Percentiles rank a stretch among this genome's conserved stretches.
Evolutionary conservation across 495 filamentous ascomycete species (phyloP).

Genomic region (Pseudotulostoma volvatum): DNA sequence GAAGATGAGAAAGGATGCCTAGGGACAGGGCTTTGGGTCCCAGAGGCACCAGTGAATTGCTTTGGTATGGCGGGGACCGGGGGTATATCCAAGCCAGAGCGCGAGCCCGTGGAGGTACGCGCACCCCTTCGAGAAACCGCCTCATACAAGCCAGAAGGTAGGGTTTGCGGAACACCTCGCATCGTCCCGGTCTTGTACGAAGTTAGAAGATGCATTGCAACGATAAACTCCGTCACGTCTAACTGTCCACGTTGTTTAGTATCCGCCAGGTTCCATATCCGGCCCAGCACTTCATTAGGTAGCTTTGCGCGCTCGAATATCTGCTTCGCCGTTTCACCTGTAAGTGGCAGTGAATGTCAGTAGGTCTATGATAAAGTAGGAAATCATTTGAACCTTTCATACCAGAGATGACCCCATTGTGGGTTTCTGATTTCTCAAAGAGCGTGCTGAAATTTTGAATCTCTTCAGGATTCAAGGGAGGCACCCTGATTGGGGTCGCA

Average conservation of each 20-base stretch:
- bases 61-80: conserved; percentile 46
- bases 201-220: conserved; percentile 92
- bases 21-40: conserved; percentile 56
- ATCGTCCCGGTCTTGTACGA: conserved; percentile 75
- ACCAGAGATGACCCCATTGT: conserved; percentile 70
- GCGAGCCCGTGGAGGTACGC: conserved; percentile 29
- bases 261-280: conserved; percentile 90
- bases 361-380: not conserved
- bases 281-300: conserved; percentile 76
- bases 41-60: conserved; percentile 52
- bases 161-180: conserved; percentile 58
- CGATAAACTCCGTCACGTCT: conserved; percentile 85
- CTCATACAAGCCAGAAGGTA: conserved; percentile 81
- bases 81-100: conserved; percentile 23
- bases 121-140: conserved; percentile 61
- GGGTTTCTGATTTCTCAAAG: conserved; percentile 73
- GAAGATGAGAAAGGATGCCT: conserved; percentile 39
- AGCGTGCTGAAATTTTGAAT: conserved; percentile 68
- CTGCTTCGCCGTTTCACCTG: conserved; percentile 70
- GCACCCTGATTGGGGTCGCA: conserved; percentile 68
- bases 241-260: conserved; percentile 80
- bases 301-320: conserved; percentile 89
- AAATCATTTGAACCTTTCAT: conserved; percentile 5
- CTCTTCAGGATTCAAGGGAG: conserved; percentile 77
- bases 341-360: not conserved